These are phyloP conservation scores for Huntiella moniliformis DNA, from an alignment of 2,329 filamentous ascomycete genomes.

Conservation along the genomic window DNA sequence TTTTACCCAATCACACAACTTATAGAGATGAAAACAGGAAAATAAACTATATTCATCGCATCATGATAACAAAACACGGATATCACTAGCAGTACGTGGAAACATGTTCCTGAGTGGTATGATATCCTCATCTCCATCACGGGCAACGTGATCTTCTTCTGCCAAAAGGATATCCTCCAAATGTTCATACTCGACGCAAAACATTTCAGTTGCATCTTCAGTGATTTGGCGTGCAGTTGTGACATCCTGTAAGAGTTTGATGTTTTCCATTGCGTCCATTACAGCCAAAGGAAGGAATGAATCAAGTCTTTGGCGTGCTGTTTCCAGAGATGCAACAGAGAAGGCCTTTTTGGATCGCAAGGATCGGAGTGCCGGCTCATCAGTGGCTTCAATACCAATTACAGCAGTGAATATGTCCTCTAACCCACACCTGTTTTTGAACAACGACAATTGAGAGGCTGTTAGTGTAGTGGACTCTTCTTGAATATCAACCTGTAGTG, in stretches of 20 bases:
- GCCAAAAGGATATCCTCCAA: slow-evolving; percentile 31
- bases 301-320: slow-evolving; percentile 60
- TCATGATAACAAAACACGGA: slow-evolving; percentile 38
- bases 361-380: slow-evolving; percentile 23
- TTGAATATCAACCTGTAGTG: slow-evolving; percentile 38
- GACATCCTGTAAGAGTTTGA: slow-evolving; percentile 56
- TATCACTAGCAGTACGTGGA: slow-evolving; percentile 40
- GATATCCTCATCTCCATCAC: slow-evolving; percentile 15
- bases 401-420: slow-evolving; percentile 32
- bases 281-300: slow-evolving; percentile 82
- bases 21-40: neutral
- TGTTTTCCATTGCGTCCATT: slow-evolving; percentile 73
- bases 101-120: slow-evolving; percentile 28
- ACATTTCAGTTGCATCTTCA: slow-evolving; percentile 63
- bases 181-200: slow-evolving; percentile 66
- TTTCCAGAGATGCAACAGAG: slow-evolving; percentile 39
- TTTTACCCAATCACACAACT: neutral
- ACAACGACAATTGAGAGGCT: slow-evolving; percentile 51
- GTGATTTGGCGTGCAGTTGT: slow-evolving; percentile 56
- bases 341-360: slow-evolving; percentile 36
- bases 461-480: slow-evolving; percentile 38
- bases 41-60: neutral
- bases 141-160: slow-evolving; percentile 19
- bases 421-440: slow-evolving; percentile 59
- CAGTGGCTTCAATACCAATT: slow-evolving; percentile 19